phyloP scores from a whole-genome alignment of 2,329 filamentous ascomycete genomes.

The Neonectria magnoliae region DNA sequence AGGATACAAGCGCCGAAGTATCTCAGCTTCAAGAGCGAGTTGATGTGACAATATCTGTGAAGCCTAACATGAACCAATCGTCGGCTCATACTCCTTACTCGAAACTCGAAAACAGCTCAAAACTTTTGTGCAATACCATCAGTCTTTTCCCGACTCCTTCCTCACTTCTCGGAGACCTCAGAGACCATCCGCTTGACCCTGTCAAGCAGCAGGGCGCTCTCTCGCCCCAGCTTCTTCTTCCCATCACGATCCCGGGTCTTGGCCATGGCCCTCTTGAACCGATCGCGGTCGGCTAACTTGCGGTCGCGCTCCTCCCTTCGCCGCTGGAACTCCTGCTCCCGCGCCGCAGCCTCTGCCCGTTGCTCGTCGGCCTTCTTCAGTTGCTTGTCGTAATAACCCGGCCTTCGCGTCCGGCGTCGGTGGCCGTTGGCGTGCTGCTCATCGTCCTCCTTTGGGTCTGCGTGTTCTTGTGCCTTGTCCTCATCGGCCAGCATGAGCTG shows the following conservation, averaged over 20 bases:
- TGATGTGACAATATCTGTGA: not conserved
- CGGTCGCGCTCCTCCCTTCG: conserved; percentile 72
- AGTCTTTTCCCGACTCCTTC: not conserved
- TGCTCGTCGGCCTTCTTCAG: conserved; percentile 57
- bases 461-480: conserved; percentile 47
- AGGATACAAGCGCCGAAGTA: not conserved
- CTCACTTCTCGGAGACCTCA: conserved; percentile 41
- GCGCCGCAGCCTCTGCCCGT: conserved; percentile 54
- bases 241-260: conserved; percentile 80
- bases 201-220: conserved; percentile 80
- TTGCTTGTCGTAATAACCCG: conserved; percentile 74
- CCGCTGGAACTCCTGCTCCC: conserved; percentile 53
- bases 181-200: conserved; percentile 79
- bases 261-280: conserved; percentile 74
- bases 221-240: conserved; percentile 81
- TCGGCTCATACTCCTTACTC: not conserved
- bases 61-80: not conserved
- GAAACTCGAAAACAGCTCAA: not conserved
- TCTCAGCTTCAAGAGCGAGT: not conserved
- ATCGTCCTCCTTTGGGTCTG: conserved; percentile 14
- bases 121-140: not conserved
- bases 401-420: conserved; percentile 52
- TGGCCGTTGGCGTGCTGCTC: conserved; percentile 44
- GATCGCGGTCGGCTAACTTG: conserved; percentile 71
- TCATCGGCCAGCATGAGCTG: conserved; percentile 54